A percentile compares a stretch with the other conserved stretches of the same genome.
These are phyloP conservation scores for Aspergillus spinulosporus DNA, from an alignment of 2,329 filamentous ascomycete genomes.

Conservation along the genomic window DNA sequence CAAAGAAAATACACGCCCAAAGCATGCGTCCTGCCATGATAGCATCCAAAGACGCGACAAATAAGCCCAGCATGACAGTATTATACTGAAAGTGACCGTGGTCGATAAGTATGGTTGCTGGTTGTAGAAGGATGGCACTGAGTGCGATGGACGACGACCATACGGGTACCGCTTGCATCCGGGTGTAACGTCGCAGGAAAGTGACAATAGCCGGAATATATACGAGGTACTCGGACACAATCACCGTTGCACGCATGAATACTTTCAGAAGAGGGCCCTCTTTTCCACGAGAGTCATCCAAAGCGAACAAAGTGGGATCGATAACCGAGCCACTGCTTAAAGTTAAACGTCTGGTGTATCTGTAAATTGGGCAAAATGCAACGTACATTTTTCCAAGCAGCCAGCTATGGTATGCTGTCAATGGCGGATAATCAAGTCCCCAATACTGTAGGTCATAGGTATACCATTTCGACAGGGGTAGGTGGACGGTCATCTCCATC, in stretches of 20 bases:
- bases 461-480: slow-evolving; percentile 95
- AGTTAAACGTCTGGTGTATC: not conserved
- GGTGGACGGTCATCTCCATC: slow-evolving; percentile 92
- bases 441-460: slow-evolving; percentile 96
- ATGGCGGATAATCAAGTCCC: slow-evolving; percentile 95
- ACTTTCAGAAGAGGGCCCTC: slow-evolving; percentile 81
- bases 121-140: slow-evolving; percentile 88
- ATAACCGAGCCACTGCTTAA: slow-evolving; percentile 66
- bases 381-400: slow-evolving; percentile 75
- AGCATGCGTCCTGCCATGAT: slow-evolving; percentile 80
- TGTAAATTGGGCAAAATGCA: slow-evolving; percentile 5
- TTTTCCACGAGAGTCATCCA: slow-evolving; percentile 77
- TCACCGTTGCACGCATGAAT: slow-evolving; percentile 91
- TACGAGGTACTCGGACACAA: slow-evolving; percentile 85
- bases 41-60: slow-evolving; percentile 82
- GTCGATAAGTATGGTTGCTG: slow-evolving; percentile 84
- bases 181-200: slow-evolving; percentile 79
- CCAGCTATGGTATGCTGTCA: slow-evolving; percentile 99
- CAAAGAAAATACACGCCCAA: slow-evolving; percentile 93
- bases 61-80: slow-evolving; percentile 93
- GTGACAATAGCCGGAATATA: slow-evolving; percentile 84
- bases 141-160: slow-evolving; percentile 86
- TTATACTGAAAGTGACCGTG: slow-evolving; percentile 98
- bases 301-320: slow-evolving; percentile 81
- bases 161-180: slow-evolving; percentile 70